Evolutionary conservation across 208 protist genomes (phyloP).

Genomic region (Leishmania tropica): DNA sequence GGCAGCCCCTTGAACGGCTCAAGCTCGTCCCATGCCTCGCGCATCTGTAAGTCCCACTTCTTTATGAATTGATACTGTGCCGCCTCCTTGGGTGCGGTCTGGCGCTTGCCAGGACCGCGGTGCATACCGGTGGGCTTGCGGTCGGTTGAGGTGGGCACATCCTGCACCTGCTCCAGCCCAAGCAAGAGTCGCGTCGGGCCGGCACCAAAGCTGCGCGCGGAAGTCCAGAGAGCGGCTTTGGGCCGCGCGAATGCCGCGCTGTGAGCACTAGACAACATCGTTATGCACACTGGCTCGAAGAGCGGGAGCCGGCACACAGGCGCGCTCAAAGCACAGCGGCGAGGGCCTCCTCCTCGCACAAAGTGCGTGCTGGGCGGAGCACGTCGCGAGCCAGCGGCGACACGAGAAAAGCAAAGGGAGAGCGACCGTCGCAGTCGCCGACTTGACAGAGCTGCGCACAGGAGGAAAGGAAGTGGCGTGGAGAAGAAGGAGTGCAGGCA

Average conservation of each 20-base stretch:
- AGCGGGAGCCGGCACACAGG: background rate
- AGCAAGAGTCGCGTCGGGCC: conserved; percentile 31
- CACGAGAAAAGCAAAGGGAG: background rate
- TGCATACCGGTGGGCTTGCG: conserved; percentile 81
- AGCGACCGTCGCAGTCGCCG: background rate
- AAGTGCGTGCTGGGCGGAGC: background rate
- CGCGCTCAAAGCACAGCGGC: background rate
- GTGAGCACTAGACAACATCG: background rate
- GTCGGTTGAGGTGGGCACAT: conserved; percentile 84
- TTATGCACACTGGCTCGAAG: background rate
- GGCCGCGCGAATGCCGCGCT: background rate
- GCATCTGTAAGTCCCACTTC: conserved; percentile 87
- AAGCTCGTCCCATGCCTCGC: conserved; percentile 79
- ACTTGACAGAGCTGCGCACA: background rate
- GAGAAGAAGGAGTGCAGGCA: background rate
- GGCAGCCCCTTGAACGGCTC: conserved; percentile 90
- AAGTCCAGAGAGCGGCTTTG: background rate
- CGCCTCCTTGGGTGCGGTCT: conserved; percentile 75
- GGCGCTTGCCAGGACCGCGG: conserved; percentile 84
- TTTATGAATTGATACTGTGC: conserved; percentile 84
- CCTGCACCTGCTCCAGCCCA: conserved; percentile 86
- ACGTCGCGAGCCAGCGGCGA: background rate
- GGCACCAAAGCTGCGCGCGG: conserved; percentile 20
- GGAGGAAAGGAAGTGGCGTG: background rate
- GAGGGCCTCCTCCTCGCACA: background rate